Evolutionary conservation across 2,329 filamentous ascomycete genomes (phyloP), one percentile per base, ranked within the genome.

Genomic region (Stachybotrys chlorohalonatus): DNA sequence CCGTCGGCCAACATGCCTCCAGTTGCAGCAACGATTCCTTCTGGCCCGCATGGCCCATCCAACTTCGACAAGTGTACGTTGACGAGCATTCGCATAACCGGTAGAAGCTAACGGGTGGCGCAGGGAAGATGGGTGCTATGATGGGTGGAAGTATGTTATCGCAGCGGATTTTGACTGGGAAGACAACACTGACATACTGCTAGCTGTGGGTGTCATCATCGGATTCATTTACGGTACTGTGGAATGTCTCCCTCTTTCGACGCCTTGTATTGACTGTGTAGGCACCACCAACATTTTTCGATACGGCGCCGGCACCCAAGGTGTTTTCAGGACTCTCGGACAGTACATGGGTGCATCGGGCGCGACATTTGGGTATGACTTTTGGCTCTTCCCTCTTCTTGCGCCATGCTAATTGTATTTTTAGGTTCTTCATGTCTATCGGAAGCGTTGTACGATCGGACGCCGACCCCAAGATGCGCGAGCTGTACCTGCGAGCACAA

Each of bases 311-410:
- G 94, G 94, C 24, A 84, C 90, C 8, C 95, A 96, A 65, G 94
- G 94, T 54, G 89, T 97, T 67, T 90, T 96, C 82, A 81, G 94
- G 65, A 96, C 92, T 36, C 75, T 99, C 52, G 93, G 94, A 58
- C 94, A 97, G 72, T 97, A 95, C 72, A 99, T 99, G 94, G 75
- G 90, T 39, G 92, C 90, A 49, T 97, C 93, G 31, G 92, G 92
- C 47, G 90, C 91, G 50, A 97, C 93, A 9, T 99, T 99, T 71
- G 94, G 93, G 93, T 96, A 82, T 53, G 63, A 52, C 24, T 49
- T 32, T 31, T 39, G 47, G 31, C 16, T 53, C 16, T 47, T 15
- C 46, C 30, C 52, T 31, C 47, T 17, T 52, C 24, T 50, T 45
- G 17, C 54, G 31, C 8, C 11, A 50, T 39, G 55, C 60, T 69